phyloP scores from a whole-genome alignment of 2,329 filamentous ascomycete species.

The Proliferodiscus dingleyae region DNA sequence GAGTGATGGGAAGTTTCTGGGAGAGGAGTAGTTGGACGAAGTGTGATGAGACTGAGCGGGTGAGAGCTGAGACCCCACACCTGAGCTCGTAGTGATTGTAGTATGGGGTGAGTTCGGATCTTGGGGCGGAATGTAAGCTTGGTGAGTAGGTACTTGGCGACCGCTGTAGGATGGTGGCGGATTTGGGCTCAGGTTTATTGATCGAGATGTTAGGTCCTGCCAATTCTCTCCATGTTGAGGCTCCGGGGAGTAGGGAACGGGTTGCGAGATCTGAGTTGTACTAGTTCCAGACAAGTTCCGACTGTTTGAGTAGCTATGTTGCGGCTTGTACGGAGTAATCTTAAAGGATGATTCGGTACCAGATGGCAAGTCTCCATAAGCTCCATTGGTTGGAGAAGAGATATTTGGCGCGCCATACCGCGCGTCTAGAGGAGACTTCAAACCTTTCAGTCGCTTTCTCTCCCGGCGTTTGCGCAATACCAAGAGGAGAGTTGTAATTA shows the following conservation, averaged over 20 bases:
- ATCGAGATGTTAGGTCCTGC: not conserved
- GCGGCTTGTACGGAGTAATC: too few relatives aligned
- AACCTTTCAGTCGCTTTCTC: slow-evolving; percentile 5
- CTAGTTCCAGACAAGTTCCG: not conserved
- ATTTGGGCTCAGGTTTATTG: slow-evolving; percentile 1
- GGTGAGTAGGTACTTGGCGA: slow-evolving; percentile 3
- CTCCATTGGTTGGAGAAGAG: slow-evolving; percentile 21
- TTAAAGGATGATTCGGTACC: too few relatives aligned
- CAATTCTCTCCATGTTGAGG: not conserved
- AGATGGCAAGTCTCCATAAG: slow-evolving; percentile 16
- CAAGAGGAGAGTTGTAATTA: slow-evolving; percentile 13
- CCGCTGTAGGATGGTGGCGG: slow-evolving; percentile 1
- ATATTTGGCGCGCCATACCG: slow-evolving; percentile 27
- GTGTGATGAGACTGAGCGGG: not conserved
- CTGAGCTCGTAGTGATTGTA: not conserved
- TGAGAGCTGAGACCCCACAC: not conserved
- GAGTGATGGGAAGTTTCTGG: slow-evolving; percentile 1
- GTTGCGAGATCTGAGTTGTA: not conserved
- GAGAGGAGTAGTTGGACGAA: not conserved
- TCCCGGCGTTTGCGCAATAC: slow-evolving; percentile 15
- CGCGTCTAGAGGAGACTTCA: slow-evolving; percentile 21
- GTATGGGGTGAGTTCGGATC: not conserved
- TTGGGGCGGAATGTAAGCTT: slow-evolving; percentile 3
- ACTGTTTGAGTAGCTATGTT: too few relatives aligned
- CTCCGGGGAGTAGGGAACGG: not conserved